Evolutionary conservation across 805 yeast species (phyloP).

Genomic region (Scheffersomyces coipomensis): DNA sequence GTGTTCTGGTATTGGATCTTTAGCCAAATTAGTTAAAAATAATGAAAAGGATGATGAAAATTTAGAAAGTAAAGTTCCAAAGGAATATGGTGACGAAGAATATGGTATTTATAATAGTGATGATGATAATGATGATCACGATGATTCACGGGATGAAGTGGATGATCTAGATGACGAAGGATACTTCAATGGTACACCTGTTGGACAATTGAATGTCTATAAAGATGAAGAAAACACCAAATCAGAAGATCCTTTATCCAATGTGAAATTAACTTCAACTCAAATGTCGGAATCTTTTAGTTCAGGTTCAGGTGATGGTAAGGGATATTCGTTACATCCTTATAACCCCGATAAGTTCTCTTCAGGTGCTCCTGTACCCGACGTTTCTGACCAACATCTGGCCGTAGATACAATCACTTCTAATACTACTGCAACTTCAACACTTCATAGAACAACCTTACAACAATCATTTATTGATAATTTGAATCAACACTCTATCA

Average conservation of each 20-base stretch:
- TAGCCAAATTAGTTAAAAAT: conserved; percentile 3
- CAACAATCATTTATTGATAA: conserved; percentile 30
- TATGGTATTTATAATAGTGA: conserved; percentile 1
- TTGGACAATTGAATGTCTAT: neutral
- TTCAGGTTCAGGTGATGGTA: neutral
- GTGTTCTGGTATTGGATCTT: conserved; percentile 22
- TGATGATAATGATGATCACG: conserved; percentile 5
- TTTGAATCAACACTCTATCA: conserved; percentile 17
- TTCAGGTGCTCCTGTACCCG: neutral
- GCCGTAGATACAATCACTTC: neutral
- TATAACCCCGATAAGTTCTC: neutral
- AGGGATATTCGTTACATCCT: neutral
- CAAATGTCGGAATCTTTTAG: no score
- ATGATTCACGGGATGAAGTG: conserved; percentile 5
- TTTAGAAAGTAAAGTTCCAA: neutral
- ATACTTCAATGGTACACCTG: neutral
- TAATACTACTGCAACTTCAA: neutral
- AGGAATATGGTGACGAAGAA: neutral
- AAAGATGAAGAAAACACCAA: neutral
- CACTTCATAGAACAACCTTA: conserved; percentile 11
- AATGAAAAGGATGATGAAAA: neutral
- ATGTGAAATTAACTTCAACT: no score
- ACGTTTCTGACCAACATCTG: no score
- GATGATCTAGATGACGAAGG: conserved; percentile 1
- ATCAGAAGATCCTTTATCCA: no score